Evolutionary conservation across 208 protist species (phyloP).

Genomic region (Acanthamoeba pearcei): DNA sequence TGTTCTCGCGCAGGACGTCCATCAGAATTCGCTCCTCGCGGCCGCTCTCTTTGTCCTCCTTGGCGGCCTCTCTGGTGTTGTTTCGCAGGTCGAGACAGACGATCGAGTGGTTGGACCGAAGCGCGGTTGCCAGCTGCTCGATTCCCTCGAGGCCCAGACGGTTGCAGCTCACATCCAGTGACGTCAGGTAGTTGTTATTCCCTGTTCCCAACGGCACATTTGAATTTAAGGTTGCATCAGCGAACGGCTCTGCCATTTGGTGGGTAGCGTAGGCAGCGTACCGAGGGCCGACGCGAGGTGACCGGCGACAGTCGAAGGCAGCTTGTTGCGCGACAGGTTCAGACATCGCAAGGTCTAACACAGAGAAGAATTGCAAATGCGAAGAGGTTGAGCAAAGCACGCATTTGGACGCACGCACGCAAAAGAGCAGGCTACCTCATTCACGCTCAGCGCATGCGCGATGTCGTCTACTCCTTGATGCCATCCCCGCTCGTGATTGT

Average conservation of each 20-base stretch:
- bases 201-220: not conserved
- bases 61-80: not conserved
- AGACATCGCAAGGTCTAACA: not conserved
- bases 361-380: not conserved
- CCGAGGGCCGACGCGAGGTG: not conserved
- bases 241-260: not conserved
- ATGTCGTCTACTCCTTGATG: not conserved
- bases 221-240: not conserved
- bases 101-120: constrained; percentile 33
- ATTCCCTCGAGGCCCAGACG: constrained; percentile 18
- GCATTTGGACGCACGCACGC: too few relatives aligned
- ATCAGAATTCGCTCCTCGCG: not conserved
- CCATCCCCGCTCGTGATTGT: constrained; percentile 43
- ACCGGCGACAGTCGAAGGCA: not conserved
- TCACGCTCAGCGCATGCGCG: not conserved
- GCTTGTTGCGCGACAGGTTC: constrained; percentile 51
- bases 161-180: constrained; percentile 40
- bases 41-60: not conserved
- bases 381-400: not conserved
- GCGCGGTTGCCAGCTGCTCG: constrained; percentile 1
- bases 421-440: constrained; percentile 34
- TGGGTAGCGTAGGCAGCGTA: not conserved
- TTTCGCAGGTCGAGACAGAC: constrained; percentile 14
- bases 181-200: constrained; percentile 32
- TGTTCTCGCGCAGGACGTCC: constrained; percentile 56